Evolutionary conservation across 2,329 filamentous ascomycete genomes (phyloP).

Genomic region (Microdochium trichocladiopsis): DNA sequence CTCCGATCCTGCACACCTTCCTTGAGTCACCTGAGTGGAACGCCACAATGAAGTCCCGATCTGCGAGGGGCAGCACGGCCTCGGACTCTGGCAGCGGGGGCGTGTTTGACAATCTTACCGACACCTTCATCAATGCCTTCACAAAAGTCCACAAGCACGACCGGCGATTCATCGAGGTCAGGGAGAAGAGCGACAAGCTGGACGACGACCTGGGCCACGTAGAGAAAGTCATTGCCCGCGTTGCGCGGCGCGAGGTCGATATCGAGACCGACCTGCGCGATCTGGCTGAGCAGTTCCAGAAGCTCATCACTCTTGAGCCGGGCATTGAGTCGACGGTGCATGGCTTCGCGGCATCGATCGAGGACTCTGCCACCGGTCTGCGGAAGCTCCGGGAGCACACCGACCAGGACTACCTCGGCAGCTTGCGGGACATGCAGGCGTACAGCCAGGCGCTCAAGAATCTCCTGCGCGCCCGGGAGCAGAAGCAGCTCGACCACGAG

Average conservation of each 20-base stretch:
- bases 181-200: slow-evolving; percentile 86
- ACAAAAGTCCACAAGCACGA: slow-evolving; percentile 95
- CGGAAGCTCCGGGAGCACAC: slow-evolving; percentile 82
- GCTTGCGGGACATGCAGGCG: slow-evolving; percentile 88
- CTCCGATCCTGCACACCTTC: slow-evolving; percentile 77
- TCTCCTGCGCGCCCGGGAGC: slow-evolving; percentile 86
- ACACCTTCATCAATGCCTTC: slow-evolving; percentile 95
- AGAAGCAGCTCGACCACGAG: slow-evolving; percentile 97
- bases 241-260: slow-evolving; percentile 81
- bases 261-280: slow-evolving; percentile 84
- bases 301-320: slow-evolving; percentile 82
- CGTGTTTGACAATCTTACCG: slow-evolving; percentile 91
- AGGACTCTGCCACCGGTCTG: slow-evolving; percentile 74
- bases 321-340: slow-evolving; percentile 77
- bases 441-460: slow-evolving; percentile 84
- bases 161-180: slow-evolving; percentile 87
- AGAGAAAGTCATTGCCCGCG: slow-evolving; percentile 89
- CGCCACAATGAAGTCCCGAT: slow-evolving; percentile 79
- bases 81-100: slow-evolving; percentile 48
- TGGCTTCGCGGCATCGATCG: slow-evolving; percentile 78
- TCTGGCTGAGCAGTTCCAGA: slow-evolving; percentile 89
- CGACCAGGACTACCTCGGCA: slow-evolving; percentile 91
- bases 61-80: slow-evolving; percentile 53
- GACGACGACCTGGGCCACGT: slow-evolving; percentile 90
- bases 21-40: slow-evolving; percentile 96